phyloP scores from a whole-genome alignment of 441 rosid genomes.

The Eruca vesicaria region DNA sequence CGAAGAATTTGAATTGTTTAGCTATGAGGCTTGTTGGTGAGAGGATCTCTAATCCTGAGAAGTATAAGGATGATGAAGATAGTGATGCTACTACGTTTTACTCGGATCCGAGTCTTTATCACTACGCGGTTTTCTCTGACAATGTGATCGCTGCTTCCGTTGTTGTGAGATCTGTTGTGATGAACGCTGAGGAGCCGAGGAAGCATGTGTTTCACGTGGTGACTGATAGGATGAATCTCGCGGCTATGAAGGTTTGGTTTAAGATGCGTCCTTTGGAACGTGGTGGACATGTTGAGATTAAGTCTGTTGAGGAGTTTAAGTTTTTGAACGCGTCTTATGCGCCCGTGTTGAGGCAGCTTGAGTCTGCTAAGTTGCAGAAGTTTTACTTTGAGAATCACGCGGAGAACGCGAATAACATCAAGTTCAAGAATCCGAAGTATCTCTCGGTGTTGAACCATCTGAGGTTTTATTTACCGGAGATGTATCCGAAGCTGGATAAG shows the following conservation, averaged over 20 bases:
- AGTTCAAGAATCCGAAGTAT: conserved; percentile 61
- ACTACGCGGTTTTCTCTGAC: conserved; percentile 83
- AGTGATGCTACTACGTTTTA: too few species aligned
- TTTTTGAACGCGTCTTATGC: conserved; percentile 72
- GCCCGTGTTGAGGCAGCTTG: conserved; percentile 74
- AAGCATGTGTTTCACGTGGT: conserved; percentile 93
- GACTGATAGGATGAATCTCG: conserved; percentile 77
- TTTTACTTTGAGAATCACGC: conserved; percentile 50
- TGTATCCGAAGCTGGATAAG: conserved; percentile 77
- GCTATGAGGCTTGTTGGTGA: conserved; percentile 92
- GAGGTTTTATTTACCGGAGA: conserved; percentile 84
- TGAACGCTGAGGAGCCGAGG: conserved; percentile 83
- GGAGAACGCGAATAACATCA: conserved; percentile 50
- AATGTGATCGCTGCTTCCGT: conserved; percentile 92
- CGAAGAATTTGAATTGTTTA: conserved; percentile 90
- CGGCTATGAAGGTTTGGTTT: conserved; percentile 96
- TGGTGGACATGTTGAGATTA: conserved; percentile 76
- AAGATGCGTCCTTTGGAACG: conserved; percentile 84
- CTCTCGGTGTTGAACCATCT: conserved; percentile 72
- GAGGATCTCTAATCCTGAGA: conserved; percentile 72
- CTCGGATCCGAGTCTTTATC: conserved; percentile 69
- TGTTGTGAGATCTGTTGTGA: conserved; percentile 83
- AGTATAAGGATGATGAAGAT: conserved; percentile 65
- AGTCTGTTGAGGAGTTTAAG: conserved; percentile 69
- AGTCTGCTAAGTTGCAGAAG: conserved; percentile 58